Conservation (phyloP, 2,329 filamentous ascomycete species). For the Cadophora sp. region DNA sequence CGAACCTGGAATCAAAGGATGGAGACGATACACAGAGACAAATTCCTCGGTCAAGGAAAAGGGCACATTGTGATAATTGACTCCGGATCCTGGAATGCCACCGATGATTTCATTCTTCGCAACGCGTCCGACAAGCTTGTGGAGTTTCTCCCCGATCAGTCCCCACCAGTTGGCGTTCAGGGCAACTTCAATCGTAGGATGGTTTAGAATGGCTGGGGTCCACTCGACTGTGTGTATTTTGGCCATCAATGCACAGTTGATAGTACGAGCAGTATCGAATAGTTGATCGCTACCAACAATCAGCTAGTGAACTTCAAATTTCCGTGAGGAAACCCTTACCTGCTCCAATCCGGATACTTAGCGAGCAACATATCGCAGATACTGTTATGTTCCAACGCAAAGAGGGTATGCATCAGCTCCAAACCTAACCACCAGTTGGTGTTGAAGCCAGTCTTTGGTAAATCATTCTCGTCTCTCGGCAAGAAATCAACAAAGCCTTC, state of each 20-base stretch:
- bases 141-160: conserved; percentile 27
- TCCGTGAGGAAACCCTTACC: conserved; percentile 1
- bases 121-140: conserved; percentile 30
- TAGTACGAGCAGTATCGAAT: conserved; percentile 8
- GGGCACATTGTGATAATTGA: conserved; percentile 23
- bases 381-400: conserved; percentile 29
- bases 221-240: conserved; percentile 33
- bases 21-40: conserved; percentile 29
- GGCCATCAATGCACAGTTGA: conserved; percentile 31
- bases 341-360: conserved; percentile 25
- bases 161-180: conserved; percentile 28
- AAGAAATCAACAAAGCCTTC: conserved; percentile 26
- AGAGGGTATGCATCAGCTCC: conserved; percentile 31
- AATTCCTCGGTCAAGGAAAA: conserved; percentile 33
- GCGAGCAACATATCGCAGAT: conserved; percentile 30
- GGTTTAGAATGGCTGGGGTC: conserved; percentile 30
- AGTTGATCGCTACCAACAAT: conserved; percentile 24
- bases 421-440: conserved; percentile 31
- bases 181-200: conserved; percentile 20
- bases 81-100: conserved; percentile 29
- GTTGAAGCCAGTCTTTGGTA: conserved; percentile 30
- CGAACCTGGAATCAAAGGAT: conserved; percentile 29
- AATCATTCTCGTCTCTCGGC: conserved; percentile 23
- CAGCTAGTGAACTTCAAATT: neutral
- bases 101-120: conserved; percentile 29